Evolutionary conservation across 129 eudicot species (phyloP).

Genomic region (Tanacetum coccineum): DNA sequence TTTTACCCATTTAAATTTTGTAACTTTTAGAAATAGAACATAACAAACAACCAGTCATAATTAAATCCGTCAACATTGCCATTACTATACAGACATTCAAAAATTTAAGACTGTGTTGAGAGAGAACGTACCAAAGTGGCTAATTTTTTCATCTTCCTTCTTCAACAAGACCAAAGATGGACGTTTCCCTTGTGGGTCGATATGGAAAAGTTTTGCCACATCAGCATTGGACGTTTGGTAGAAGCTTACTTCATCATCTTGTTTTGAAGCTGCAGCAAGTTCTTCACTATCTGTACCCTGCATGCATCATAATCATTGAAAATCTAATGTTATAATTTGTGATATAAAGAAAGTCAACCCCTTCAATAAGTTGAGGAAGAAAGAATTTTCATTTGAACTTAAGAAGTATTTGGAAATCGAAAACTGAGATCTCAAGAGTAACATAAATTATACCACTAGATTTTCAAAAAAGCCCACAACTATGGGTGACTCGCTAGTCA

Average conservation of each 20-base stretch:
- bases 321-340: conserved; percentile 3
- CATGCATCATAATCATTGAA: conserved; percentile 9
- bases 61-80: background rate
- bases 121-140: conserved; percentile 50
- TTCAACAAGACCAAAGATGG: conserved; percentile 70
- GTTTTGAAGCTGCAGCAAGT: conserved; percentile 74
- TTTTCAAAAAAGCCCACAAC: conserved; percentile 58
- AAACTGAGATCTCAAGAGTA: conserved; percentile 1
- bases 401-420: background rate
- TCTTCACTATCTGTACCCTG: conserved; percentile 72
- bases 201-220: conserved; percentile 70
- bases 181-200: conserved; percentile 60
- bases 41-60: background rate
- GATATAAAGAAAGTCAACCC: background rate
- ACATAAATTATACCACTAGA: conserved; percentile 49
- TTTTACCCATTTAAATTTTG: no score
- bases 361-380: background rate
- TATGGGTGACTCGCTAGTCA: conserved; percentile 47
- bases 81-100: no score
- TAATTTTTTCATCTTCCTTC: conserved; percentile 68
- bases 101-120: background rate
- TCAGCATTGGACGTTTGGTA: conserved; percentile 67
- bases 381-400: background rate
- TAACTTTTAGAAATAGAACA: no score
- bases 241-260: conserved; percentile 71